Evolutionary conservation across 768 basidiomycete species (phyloP), one percentile per base, ranked within the genome.

Genomic region (Gloeopeniophorella convolvens): DNA sequence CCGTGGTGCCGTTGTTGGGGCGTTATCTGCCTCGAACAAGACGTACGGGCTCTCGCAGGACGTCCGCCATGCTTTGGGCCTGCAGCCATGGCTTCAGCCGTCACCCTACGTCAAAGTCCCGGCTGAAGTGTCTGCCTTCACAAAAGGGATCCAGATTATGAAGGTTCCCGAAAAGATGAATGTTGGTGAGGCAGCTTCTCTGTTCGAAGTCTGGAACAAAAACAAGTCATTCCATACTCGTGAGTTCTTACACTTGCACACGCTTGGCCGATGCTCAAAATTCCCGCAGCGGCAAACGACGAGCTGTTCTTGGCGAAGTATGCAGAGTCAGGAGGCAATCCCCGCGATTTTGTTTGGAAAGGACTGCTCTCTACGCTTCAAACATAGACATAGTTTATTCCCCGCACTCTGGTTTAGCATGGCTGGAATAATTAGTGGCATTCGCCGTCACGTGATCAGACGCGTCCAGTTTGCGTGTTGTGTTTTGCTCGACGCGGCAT

Each of bases 251-350:
- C 8, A 1, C 34, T 30, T 35, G 31, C 48, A 48, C 7, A 5
- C 40, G 11, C 13, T 33, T 13, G 46, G 36, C 42, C 34, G 58
- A 23, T 13, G 5, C 35, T 26, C 41, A 40, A 33, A 27, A 1
- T 12, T 32, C 9, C 31, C 31, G 12, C 54, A 76, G 74, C 45
- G 12, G 61, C 66, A 2, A 74, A 68, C 11, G 91, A 95, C 60
- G 83, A 87, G 63, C 56, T 80, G 12, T 92, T 93, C 69, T 66
- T 93, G 61, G 69, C 80, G 9, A 89, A 88, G 64, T 91, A 86
- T 56, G 77, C 79, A 1, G 85, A 89, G 60, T 77, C 84, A 6
- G 75, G 74, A 46, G 91, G 90, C 35, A 92, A 92, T 64, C 73
- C 89, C 11, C 72, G 84, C 52, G 81, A 85, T 50, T 89, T 94